Evolutionary conservation across 805 yeast genomes (phyloP).

Genomic region (Vanderwaltozyma polyspora): DNA sequence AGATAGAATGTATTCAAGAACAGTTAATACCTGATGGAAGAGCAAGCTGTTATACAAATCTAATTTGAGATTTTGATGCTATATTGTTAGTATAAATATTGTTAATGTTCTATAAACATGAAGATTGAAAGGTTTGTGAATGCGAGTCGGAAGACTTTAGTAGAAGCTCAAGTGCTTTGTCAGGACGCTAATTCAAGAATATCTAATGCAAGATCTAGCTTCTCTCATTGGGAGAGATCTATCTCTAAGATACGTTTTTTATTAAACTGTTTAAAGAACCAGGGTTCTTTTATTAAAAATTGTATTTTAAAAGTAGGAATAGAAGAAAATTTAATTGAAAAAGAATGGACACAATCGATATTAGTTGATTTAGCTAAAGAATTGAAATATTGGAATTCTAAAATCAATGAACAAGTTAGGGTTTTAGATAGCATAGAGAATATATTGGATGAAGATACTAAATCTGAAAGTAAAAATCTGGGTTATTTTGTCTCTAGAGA

Average conservation of each 20-base stretch:
- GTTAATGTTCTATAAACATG: too few species aligned
- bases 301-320: conserved; percentile 23
- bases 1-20: too few species aligned
- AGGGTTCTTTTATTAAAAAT: conserved; percentile 32
- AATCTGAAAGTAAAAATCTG: conserved; percentile 15
- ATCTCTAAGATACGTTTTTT: conserved; percentile 28
- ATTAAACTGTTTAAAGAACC: conserved; percentile 36
- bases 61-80: too few species aligned
- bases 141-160: conserved; percentile 39
- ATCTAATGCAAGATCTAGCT: conserved; percentile 18
- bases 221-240: background rate
- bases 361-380: conserved; percentile 13
- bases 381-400: conserved; percentile 23
- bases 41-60: too few species aligned
- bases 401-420: conserved; percentile 26
- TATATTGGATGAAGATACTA: conserved; percentile 14
- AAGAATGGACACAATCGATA: conserved; percentile 14
- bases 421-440: conserved; percentile 29
- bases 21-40: too few species aligned
- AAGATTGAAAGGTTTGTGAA: too few species aligned
- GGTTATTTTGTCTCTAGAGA: conserved; percentile 40
- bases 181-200: conserved; percentile 37
- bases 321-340: conserved; percentile 19
- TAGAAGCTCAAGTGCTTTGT: conserved; percentile 41
- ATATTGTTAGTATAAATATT: too few species aligned